Evolutionary conservation across 2,329 filamentous ascomycete genomes (phyloP), one percentile per base, ranked within the genome.

Genomic region (Penicillium nordicum): DNA sequence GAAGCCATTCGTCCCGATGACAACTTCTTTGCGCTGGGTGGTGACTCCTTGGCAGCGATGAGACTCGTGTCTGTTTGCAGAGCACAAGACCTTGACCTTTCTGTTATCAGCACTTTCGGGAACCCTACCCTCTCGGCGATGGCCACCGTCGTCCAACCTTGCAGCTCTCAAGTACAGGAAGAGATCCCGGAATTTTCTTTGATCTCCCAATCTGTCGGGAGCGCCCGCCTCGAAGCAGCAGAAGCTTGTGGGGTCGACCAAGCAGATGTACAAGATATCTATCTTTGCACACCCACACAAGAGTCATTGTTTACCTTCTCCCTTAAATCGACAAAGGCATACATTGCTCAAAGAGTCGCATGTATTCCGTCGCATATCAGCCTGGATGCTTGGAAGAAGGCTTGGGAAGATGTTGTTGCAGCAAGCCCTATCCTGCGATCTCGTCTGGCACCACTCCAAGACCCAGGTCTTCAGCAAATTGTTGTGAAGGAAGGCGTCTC

Each of bases 291-390:
- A 6, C 69, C 74, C 0, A 70, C 72, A 0, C 75, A 77, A 48
- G 74, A 76, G 51, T 78, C 76, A 1, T 66, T 80, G 1, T 67
- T 80, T 32, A 77, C 78, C 0, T 74, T 80, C 49, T 78, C 77
- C 0, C 69, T 75, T 21, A 77, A 76, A 57, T 72, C 76, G 14
- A 65, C 68, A 7, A 74, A 74, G 25, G 72, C 77, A 3, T 81
- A 81, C 49, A 71, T 79, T 36, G 76, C 76, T 7, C 77, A 79
- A 56, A 71, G 76, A 57, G 62, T 78, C 0, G 66, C 76, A 4
- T 63, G 60, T 5, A 72, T 80, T 8, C 71, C 74, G 0, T 47
- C 57, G 0, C 50, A 70, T n/a, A 64, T 78, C 5, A 65, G 72
- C 14, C 27, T 76, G 4, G 63, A 66, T 12, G 67, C 68, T 8